Base-by-base conservation (phyloP, 495 filamentous ascomycete genomes). In the Penicillium parvum region DNA sequence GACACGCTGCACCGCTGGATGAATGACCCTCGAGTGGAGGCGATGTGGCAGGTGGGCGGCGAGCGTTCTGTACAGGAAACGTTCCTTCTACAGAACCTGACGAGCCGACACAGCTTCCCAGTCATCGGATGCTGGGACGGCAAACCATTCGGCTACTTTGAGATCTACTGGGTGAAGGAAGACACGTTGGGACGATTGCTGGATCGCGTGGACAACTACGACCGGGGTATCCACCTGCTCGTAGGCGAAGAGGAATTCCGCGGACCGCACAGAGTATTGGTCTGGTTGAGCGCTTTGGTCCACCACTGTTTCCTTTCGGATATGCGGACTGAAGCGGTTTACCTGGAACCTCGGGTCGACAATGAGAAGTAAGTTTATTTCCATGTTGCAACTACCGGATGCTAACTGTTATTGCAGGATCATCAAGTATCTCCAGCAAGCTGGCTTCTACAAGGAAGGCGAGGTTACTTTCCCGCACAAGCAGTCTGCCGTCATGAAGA, bases 121-220 rank as follows among this genome's bases (percentile, higher is more conserved):
- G 86, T 83, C 2, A 91, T 98, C 50, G 92, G 88, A 21, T 82
- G 85, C 68, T 98, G 90, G 90, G 88, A 95, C 49, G 90, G 88
- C 3, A 85, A 90, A 44, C 92, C 92, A 0, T 98, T 97, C 64
- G 92, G 92, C 0, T 98, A 94, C 53, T 95, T 98, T 57, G 94
- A 98, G 69, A 77, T 98, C 27, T 98, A 98, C 68, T 98, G 94
- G 94, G 90, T 92, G 2, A 95, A 95, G 52, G 92, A 98, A 60
- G 94, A 97, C 57, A 64, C 66, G 2, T 58, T 98, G 16, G 88
- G 86, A 0, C 72, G 72, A 19, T 66, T 84, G 36, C 58, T 91
- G 21, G 76, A 79, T 1, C 75, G 69, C 0, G 78, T 81, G 1
- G 78, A 78, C 17, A 83, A 94, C 53, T 96, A 86, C 61, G 94